Conservation (phyloP, 176 grass and related monocot genomes). For the Leersia perrieri region DNA sequence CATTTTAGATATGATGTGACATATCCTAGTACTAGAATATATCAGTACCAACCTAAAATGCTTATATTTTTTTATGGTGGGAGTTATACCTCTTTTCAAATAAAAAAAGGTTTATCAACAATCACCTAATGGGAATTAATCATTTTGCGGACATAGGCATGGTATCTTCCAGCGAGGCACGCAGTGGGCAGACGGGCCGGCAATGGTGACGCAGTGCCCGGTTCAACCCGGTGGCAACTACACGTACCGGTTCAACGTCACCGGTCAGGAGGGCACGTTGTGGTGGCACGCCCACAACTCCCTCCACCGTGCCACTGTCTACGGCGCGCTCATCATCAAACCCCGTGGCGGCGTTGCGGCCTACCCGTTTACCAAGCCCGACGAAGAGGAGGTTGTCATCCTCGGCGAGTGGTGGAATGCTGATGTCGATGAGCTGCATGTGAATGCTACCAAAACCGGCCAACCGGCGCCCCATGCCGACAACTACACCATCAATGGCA, state of each 20-base stretch:
- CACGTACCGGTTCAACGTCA: conserved; percentile 51
- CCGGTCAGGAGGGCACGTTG: conserved; percentile 62
- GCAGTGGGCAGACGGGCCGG: conserved; percentile 65
- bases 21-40: too few species aligned
- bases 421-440: conserved; percentile 16
- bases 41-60: too few species aligned
- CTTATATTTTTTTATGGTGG: too few species aligned
- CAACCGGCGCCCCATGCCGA: background rate
- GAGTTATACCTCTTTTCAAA: too few species aligned
- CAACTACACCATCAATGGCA: conserved; percentile 66
- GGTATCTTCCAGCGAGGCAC: conserved; percentile 53
- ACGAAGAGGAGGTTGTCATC: conserved; percentile 45
- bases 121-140: too few species aligned
- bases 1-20: too few species aligned
- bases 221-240: conserved; percentile 43
- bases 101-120: too few species aligned
- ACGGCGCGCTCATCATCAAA: conserved; percentile 55
- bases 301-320: conserved; percentile 54
- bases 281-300: conserved; percentile 79
- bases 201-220: conserved; percentile 71
- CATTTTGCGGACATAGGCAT: conserved; percentile 46
- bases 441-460: background rate
- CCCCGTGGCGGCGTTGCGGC: conserved; percentile 19
- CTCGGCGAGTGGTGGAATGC: conserved; percentile 77
- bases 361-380: conserved; percentile 51